Evolutionary conservation across 2,329 filamentous ascomycete genomes (phyloP).

Genomic region (Anisogramma anomala): DNA sequence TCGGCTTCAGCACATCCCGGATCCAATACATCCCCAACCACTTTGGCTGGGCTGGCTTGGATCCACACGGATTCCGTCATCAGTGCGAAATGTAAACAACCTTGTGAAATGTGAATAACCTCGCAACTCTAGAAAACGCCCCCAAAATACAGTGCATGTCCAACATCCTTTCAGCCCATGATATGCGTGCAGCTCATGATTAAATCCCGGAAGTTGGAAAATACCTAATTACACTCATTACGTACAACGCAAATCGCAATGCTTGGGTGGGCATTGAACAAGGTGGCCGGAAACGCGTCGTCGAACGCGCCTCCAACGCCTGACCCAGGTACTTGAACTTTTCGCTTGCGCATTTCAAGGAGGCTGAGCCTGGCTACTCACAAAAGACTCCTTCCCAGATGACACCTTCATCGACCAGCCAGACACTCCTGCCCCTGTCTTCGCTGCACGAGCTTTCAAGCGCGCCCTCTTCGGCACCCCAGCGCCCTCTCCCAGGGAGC

Average conservation of each 20-base stretch:
- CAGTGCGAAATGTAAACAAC: background rate
- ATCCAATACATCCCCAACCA: no score
- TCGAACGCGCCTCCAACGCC: slow-evolving; percentile 18
- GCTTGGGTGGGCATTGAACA: slow-evolving; percentile 49
- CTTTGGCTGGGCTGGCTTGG: no score
- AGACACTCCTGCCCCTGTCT: slow-evolving; percentile 55
- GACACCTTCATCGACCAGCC: slow-evolving; percentile 43
- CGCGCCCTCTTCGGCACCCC: slow-evolving; percentile 53
- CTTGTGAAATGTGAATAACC: background rate
- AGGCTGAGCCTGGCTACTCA: background rate
- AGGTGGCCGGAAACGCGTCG: slow-evolving; percentile 24
- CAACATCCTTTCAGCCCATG: slow-evolving; percentile 12
- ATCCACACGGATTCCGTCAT: no score
- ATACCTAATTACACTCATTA: background rate
- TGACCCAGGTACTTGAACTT: slow-evolving; percentile 15
- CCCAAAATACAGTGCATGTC: background rate
- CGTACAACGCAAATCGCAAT: slow-evolving; percentile 24
- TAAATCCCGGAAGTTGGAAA: slow-evolving; percentile 4
- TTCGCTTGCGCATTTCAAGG: background rate
- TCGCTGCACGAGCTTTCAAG: slow-evolving; percentile 53
- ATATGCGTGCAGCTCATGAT: slow-evolving; percentile 7
- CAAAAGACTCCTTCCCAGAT: slow-evolving; percentile 18
- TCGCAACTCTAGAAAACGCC: background rate
- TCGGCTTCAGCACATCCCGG: no score
- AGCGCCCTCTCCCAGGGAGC: slow-evolving; percentile 21